Conservation (phyloP, 2,329 filamentous ascomycete genomes). For the Amesomyces nigricolor region DNA sequence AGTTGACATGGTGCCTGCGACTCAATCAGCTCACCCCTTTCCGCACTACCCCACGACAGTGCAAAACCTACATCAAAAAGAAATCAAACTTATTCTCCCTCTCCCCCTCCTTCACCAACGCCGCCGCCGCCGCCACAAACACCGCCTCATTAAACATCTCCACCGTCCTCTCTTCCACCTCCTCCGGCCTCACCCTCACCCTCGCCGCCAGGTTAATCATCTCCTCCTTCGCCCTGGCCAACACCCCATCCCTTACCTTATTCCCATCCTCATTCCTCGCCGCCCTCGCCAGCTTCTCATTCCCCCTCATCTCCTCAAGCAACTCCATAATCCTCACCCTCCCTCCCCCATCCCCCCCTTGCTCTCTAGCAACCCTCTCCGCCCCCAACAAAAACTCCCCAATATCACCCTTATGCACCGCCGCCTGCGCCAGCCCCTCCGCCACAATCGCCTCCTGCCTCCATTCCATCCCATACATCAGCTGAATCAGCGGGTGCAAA, state of each 20-base stretch:
- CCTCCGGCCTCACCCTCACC: constrained; percentile 50
- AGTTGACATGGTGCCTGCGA: constrained; percentile 68
- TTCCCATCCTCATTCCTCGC: constrained; percentile 49
- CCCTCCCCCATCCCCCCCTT: too few relatives aligned
- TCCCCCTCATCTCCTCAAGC: constrained; percentile 51
- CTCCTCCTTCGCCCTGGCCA: constrained; percentile 56
- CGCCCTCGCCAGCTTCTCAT: constrained; percentile 53
- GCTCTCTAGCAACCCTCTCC: constrained; percentile 42
- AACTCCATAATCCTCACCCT: constrained; percentile 50
- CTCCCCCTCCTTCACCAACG: constrained; percentile 37
- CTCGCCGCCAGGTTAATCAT: constrained; percentile 57
- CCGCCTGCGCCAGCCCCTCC: constrained; percentile 70
- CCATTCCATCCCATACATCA: constrained; percentile 82
- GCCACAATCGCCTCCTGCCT: constrained; percentile 74
- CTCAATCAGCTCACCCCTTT: not conserved
- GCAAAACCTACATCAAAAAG: constrained; percentile 51
- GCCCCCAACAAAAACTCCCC: constrained; percentile 47
- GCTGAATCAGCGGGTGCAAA: constrained; percentile 75
- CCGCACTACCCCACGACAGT: not conserved
- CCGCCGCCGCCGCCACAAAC: constrained; percentile 46
- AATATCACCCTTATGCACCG: constrained; percentile 59
- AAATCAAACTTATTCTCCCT: constrained; percentile 76
- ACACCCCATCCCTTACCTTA: constrained; percentile 63
- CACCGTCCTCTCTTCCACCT: constrained; percentile 49
- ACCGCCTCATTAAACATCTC: constrained; percentile 64